Evolutionary conservation across 2,329 filamentous ascomycete genomes (phyloP), one percentile per base, ranked within the genome.

Genomic region (Aspergillus flavus): DNA sequence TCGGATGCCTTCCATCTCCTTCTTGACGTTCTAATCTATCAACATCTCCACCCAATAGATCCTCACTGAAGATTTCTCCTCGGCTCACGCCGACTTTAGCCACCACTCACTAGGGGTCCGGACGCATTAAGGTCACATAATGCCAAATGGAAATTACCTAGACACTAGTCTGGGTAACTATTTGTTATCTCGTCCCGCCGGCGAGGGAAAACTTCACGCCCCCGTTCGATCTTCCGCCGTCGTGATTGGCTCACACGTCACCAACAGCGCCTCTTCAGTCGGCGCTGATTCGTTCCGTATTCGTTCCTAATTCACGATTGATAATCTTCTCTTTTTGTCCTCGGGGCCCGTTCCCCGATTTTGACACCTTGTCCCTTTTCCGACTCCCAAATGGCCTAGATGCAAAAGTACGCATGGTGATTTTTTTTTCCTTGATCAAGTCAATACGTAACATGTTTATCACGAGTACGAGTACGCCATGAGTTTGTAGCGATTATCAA

Each of bases 181-280:
- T 48, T 55, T 55, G 64, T 69, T 68, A 68, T 69, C 63, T 69
- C 64, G n/a, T 56, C 61, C 61, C 64, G 64, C 60, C 46, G 59
- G 39, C 30, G 45, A 61, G 43, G 21, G 26, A 50, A 50, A 50
- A 30, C 26, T 36, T 36, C 34, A 36, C 14, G 34, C 48, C 54
- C 55, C 60, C 55, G 59, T 62, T 64, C 62, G 61, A 68, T 65
- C 66, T 68, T 63, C 64, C 41, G 59, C 21, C 9, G 23, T 7
- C 45, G 26, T 69, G 58, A 66, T 68, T 68, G 62, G 63, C 9
- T 30, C 30, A 39, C 6, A n/a, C 16, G 36, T 26, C 26, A 39
- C 45, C 61, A 66, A 56, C 54, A 61, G 50, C 58, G 46, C 58
- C 58, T 54, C 46, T 57, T 45, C 56, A 23, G 46, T 32, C 28